Base-by-base conservation (phyloP, 129 eudicot genomes). In the Arctium minus region DNA sequence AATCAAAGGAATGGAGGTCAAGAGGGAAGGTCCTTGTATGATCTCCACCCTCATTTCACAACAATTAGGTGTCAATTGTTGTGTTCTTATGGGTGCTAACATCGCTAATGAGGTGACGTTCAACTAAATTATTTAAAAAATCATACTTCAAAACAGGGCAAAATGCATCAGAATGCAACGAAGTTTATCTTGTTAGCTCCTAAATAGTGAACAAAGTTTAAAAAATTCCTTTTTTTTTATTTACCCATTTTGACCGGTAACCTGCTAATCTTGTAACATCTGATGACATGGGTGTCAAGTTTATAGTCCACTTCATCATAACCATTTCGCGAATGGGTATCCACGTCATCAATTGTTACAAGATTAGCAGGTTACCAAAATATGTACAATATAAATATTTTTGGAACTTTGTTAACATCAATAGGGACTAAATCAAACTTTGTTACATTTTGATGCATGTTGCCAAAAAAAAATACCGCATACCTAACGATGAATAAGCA, bases 1-100 rank as follows among this genome's bases (percentile, higher is more conserved):
- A 36, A 93, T 96, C 70, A 96, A 96, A 90, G 99, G 99, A 73
- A 96, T 96, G 99, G 98, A 96, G 85, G 99, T 96, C 76, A 96
- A 93, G 84, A 92, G 29, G 86, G 98, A 96, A 82, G 99, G 99
- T 88, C 99, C 99, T 6, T 86, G 94, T 82, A 92, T 96, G 99
- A 90, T 96, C 82, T 96, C 99, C 32, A 79, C 91, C 64, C 89
- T 93, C 71, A 92, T 96, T 75, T 80, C 97, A 2, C 86, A 93
- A 73, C 87, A 85, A 30, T 93, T 96, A 32, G 94, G 92, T 37
- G 86, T 93, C 67, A 90, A 88, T 82, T 96, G 99, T 75, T 96
- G 99, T 79, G 99, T 96, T 77, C 83, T 96, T 67, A 96, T 96
- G 99, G 99, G 99, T 65, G 99, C 99, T 82, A 96, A 96, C 86